These are phyloP conservation scores for Nannochloropsis gaditana DNA, from an alignment of 108 stramenopile species.

Conservation along the genomic window DNA sequence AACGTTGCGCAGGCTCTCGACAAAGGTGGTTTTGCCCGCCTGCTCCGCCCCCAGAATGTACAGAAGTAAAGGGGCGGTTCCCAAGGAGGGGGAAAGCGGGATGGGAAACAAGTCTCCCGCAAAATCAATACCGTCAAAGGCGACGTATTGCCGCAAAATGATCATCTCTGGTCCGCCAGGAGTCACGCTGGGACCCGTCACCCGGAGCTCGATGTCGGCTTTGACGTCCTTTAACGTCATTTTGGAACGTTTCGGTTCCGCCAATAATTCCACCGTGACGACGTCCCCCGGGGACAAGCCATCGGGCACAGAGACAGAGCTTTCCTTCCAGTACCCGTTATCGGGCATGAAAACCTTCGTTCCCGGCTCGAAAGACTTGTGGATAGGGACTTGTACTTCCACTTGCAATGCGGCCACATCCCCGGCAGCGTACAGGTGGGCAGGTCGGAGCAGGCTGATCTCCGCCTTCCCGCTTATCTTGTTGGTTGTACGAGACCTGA, in stretches of 20 bases:
- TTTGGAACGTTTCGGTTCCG: neutral
- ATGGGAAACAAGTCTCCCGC: neutral
- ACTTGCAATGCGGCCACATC: neutral
- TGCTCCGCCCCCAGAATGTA: neutral
- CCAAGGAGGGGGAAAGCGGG: neutral
- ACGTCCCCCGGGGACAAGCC: neutral
- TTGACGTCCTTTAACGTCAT: neutral
- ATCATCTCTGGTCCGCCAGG: neutral
- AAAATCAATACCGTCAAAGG: neutral
- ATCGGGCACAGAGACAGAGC: neutral
- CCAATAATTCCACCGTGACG: neutral
- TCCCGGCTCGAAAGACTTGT: neutral
- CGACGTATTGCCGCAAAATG: neutral
- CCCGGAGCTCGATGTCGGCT: neutral
- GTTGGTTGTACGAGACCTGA: neutral
- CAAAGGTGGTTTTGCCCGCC: constrained; percentile 8
- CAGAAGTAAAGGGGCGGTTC: neutral
- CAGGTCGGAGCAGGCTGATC: neutral
- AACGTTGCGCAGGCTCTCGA: neutral
- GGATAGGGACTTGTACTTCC: neutral
- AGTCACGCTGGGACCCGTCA: neutral
- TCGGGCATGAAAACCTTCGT: neutral
- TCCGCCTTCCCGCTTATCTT: neutral
- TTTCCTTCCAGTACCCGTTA: neutral
- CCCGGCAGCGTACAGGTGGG: neutral